These are phyloP conservation scores for Thelonectria rubi DNA, from an alignment of 2,329 filamentous ascomycete genomes.

Conservation along the genomic window DNA sequence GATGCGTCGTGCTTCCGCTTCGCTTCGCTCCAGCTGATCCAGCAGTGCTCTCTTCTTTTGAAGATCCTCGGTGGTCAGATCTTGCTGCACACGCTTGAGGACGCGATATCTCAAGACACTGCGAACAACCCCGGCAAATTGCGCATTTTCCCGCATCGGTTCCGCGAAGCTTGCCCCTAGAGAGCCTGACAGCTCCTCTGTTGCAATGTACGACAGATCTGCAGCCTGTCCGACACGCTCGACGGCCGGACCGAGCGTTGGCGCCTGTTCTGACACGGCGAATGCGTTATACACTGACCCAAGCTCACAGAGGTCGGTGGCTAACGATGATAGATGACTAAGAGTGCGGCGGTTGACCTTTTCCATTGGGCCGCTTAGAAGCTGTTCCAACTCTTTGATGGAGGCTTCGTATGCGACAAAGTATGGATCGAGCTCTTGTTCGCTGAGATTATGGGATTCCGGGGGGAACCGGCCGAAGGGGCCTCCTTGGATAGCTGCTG, in stretches of 20 bases:
- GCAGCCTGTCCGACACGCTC: slow-evolving; percentile 94
- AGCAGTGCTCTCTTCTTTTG: slow-evolving; percentile 84
- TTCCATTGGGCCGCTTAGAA: slow-evolving; percentile 93
- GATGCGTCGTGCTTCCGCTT: slow-evolving; percentile 90
- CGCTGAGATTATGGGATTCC: slow-evolving; percentile 76
- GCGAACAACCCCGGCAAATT: slow-evolving; percentile 94
- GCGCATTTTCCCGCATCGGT: slow-evolving; percentile 96
- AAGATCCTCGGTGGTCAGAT: slow-evolving; percentile 94
- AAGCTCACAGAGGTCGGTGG: slow-evolving; percentile 88
- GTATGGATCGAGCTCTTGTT: slow-evolving; percentile 94
- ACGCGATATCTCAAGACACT: slow-evolving; percentile 89
- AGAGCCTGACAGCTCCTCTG: slow-evolving; percentile 86
- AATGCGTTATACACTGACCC: slow-evolving; percentile 98
- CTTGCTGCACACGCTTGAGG: slow-evolving; percentile 93
- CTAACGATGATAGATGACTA: slow-evolving; percentile 83
- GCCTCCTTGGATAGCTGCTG: slow-evolving; percentile 51
- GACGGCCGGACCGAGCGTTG: slow-evolving; percentile 88
- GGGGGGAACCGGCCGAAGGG: slow-evolving; percentile 83
- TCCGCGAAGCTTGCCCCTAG: slow-evolving; percentile 96
- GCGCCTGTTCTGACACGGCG: slow-evolving; percentile 90
- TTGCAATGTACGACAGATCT: slow-evolving; percentile 95
- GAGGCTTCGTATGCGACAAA: slow-evolving; percentile 93
- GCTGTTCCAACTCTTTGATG: slow-evolving; percentile 87
- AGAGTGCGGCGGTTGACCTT: slow-evolving; percentile 93
- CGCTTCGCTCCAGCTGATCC: slow-evolving; percentile 90